Evolutionary conservation across 108 stramenopile genomes (phyloP), one percentile per base, ranked within the genome.

Genomic region (Licmophora abbreviata): DNA sequence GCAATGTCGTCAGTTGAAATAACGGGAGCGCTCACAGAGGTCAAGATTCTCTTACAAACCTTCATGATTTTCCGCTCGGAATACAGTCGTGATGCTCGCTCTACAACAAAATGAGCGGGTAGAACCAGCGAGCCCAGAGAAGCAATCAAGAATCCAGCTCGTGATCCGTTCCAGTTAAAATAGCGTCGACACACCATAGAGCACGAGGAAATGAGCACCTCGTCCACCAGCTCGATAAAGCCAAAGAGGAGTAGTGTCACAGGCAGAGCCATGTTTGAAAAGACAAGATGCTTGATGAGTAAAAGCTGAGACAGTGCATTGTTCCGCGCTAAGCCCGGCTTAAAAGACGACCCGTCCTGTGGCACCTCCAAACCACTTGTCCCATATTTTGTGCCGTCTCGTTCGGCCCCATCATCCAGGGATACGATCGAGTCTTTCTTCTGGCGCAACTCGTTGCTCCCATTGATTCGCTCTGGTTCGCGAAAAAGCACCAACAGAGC

Each of bases 181-280:
- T 89, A 89, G 10, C 76, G 67, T 27, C 51, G 59, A 2, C 69
- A 59, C 29, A 89, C 61, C 47, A 89, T 69, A 0, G 83, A 66
- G 46, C 79, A 81, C 6, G 79, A 79, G 25, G 82, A 67, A 36
- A 89, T 81, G 35, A 88, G 51, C 0, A 81, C 58, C 58, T 88
- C 87, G 9, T 73, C 64, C 22, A 63, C 59, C 7, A 79, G 66
- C 6, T 63, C 61, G 7, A 77, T 67, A 58, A 72, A 83, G 12
- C 68, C 51, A 44, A 85, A 65, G 34, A 90, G 35, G 41, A 65
- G 66, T 22, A 85, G 64, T 34, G 79, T 74, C 1, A 85, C 69
- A 44, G 76, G 76, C 29, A 85, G 73, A 0, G 79, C 79, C 31
- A 68, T 33, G 34, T 67, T 72, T 25, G 48, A 35, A 35, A 41